Base-by-base conservation (phyloP, 1,284 basidiomycete genomes). In the Ustilago shanxiensis region DNA sequence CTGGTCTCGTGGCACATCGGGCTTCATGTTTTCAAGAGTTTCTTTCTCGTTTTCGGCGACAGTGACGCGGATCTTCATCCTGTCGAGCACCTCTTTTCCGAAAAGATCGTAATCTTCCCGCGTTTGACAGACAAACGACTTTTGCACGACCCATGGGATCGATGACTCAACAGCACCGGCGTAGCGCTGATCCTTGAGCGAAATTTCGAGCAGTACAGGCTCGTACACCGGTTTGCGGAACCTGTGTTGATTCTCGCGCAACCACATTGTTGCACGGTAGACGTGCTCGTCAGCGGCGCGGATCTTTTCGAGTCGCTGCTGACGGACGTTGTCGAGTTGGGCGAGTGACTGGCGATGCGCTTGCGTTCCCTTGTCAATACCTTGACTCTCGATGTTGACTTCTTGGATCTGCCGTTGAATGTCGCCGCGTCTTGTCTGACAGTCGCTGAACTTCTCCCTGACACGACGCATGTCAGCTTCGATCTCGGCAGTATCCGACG, bases 121-220 rank as follows among this genome's bases (percentile, higher is more conserved):
- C 74, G 91, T 92, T 85, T 95, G 93, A 37, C 92, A 91, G 3
- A 99, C 91, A 85, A 99, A 93, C 0, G 91, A 94, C 93, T 96
- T 79, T n/a, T 64, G 73, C n/a, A 74, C 58, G 1, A 41, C 87
- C 20, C 79, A 81, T 60, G 83, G 89, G 71, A 97, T 91, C 60
- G 91, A 92, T 0, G 90, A 89, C 83, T 99, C 96, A 7, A 98
- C 90, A 7, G 92, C 90, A 79, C 90, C 88, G 1, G 91, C 90
- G 69, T 89, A 93, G 2, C 63, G 54, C 66, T 87, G 88, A 83
- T 95, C 89, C 24, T 91, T 91, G 18, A 97, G 90, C 35, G 88
- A 91, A 57, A 95, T 88, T 55, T 79, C 29, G 90, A 92, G 64
- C 93, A 90, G 79, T 90, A 89, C 90, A 1, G 97, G 96, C 85